phyloP scores from a whole-genome alignment of 805 yeast species.

The Schizosaccharomyces osmophilus region DNA sequence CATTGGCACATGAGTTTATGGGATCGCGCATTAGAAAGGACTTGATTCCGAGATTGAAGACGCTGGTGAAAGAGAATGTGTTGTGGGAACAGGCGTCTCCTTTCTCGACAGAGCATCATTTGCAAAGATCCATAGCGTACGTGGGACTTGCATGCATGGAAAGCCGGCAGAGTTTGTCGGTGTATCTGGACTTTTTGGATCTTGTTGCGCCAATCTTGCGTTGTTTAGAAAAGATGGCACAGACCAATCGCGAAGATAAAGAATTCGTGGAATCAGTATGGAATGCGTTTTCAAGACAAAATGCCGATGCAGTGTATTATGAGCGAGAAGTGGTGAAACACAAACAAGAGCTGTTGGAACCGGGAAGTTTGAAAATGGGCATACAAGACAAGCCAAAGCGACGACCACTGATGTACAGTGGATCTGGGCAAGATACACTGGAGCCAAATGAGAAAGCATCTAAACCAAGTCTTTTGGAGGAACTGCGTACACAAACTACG shows the following conservation, averaged over 20 bases:
- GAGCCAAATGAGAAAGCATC: not conserved
- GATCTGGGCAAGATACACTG: not conserved
- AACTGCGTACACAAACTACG: too few species aligned
- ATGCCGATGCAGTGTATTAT: not conserved
- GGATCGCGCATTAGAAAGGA: constrained; percentile 11
- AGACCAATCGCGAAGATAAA: not conserved
- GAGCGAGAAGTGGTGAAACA: not conserved
- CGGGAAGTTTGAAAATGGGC: too few species aligned
- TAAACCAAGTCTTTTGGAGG: too few species aligned
- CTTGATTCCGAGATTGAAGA: constrained; percentile 4
- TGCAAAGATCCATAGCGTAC: not conserved
- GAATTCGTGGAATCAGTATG: not conserved
- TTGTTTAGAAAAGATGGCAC: not conserved
- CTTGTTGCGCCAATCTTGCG: not conserved
- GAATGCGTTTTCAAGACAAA: not conserved
- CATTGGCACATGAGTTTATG: constrained; percentile 16
- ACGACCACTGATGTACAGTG: not conserved
- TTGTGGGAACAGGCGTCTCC: not conserved
- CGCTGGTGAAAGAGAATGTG: too few species aligned
- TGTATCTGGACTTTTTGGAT: not conserved
- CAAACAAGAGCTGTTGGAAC: too few species aligned
- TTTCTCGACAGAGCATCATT: not conserved
- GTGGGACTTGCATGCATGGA: not conserved
- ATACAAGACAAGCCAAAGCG: not conserved
- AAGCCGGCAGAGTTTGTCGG: not conserved